A percentile compares a stretch with the other conserved stretches of the same genome.
Evolutionary conservation across 176 grass and related monocot species (phyloP).

Genomic region (Phoenix dactylifera): DNA sequence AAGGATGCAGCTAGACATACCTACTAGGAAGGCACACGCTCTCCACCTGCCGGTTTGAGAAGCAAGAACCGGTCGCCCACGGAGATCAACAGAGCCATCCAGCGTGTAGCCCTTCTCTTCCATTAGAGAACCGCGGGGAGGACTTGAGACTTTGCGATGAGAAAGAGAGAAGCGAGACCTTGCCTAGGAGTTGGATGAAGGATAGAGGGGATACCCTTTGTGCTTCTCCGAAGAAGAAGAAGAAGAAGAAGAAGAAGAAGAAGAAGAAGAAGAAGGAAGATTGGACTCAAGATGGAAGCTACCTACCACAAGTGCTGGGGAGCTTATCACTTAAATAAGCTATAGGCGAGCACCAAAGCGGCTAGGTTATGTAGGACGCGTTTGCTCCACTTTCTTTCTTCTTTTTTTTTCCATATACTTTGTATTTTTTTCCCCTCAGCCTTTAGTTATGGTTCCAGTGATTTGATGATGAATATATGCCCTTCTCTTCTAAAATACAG

Average conservation of each 20-base stretch:
- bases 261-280: constrained; percentile 11
- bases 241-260: constrained; percentile 1
- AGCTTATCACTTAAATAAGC: constrained; percentile 22
- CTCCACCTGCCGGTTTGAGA: constrained; percentile 56
- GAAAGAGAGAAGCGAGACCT: not conserved
- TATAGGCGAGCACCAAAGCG: not conserved
- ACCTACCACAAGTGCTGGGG: constrained; percentile 11
- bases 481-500: too few species aligned
- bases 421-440: too few species aligned
- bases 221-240: too few species aligned
- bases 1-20: constrained; percentile 17
- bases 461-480: too few species aligned
- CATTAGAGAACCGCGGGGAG: constrained; percentile 1
- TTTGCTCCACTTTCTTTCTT: too few species aligned
- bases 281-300: not conserved
- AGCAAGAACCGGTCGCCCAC: constrained; percentile 39
- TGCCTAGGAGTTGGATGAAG: not conserved
- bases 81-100: constrained; percentile 68
- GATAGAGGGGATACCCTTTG: not conserved
- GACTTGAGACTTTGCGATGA: too few species aligned
- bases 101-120: constrained; percentile 35
- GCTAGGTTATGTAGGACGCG: too few species aligned
- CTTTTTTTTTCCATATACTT: too few species aligned
- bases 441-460: too few species aligned
- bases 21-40: constrained; percentile 68